Evolutionary conservation across 2,329 filamentous ascomycete species (phyloP).

Genomic region (Zalaria sp.): DNA sequence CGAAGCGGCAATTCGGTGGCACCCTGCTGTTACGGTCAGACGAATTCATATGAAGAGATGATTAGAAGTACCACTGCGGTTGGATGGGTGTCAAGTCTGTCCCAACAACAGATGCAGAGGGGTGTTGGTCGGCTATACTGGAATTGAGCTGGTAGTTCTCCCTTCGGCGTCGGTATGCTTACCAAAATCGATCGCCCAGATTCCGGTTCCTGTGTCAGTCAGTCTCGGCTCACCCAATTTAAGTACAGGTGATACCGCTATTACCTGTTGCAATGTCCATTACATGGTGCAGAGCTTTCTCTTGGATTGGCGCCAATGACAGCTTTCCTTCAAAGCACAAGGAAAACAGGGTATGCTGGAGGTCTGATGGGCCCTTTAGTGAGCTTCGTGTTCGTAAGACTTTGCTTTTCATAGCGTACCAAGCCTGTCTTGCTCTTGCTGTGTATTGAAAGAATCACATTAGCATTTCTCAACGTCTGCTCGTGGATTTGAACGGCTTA

Average conservation of each 20-base stretch:
- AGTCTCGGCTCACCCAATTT: no score
- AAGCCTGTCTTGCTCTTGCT: conserved; percentile 1
- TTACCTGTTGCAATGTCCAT: conserved; percentile 2
- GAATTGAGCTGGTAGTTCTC: background rate
- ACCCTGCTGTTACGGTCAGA: background rate
- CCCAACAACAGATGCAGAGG: conserved; percentile 5
- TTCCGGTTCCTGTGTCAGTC: conserved; percentile 1
- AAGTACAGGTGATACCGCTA: no score
- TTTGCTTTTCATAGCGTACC: background rate
- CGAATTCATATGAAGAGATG: background rate
- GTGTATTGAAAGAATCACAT: no score
- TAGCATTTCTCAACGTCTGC: no score
- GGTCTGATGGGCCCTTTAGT: background rate
- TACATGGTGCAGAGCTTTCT: background rate
- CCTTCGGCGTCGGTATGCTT: background rate
- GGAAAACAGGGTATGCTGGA: conserved; percentile 1
- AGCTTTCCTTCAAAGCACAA: background rate
- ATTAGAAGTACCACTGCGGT: conserved; percentile 1
- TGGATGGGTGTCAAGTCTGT: conserved; percentile 6
- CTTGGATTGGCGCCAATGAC: background rate
- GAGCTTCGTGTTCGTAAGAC: background rate
- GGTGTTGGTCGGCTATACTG: background rate
- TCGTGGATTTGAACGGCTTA: background rate
- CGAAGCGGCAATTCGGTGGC: conserved; percentile 10
- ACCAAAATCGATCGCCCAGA: conserved; percentile 6